phyloP scores from a whole-genome alignment of 768 basidiomycete species.

The Tricholoma flavovirens region DNA sequence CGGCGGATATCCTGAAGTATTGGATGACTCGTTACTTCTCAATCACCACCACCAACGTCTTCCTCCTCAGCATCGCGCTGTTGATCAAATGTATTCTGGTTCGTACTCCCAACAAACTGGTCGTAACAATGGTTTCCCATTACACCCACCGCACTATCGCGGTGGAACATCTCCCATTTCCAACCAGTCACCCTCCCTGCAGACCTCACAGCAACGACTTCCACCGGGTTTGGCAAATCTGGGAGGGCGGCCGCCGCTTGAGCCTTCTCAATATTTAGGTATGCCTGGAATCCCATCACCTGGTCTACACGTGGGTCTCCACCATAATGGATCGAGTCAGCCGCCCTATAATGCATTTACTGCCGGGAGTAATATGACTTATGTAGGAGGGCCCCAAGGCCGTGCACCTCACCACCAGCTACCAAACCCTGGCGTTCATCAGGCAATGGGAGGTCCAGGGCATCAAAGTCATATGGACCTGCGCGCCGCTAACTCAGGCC shows the following conservation, averaged over 20 bases:
- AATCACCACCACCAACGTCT: slow-evolving; percentile 59
- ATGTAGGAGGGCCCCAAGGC: slow-evolving; percentile 40
- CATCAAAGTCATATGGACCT: slow-evolving; percentile 52
- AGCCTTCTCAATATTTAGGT: slow-evolving; percentile 60
- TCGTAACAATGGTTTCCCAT: slow-evolving; percentile 46
- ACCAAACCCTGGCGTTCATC: slow-evolving; percentile 40
- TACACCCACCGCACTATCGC: slow-evolving; percentile 62
- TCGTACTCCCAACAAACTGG: slow-evolving; percentile 51
- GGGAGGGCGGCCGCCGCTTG: slow-evolving; percentile 77
- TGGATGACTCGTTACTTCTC: slow-evolving; percentile 59
- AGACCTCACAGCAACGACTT: slow-evolving; percentile 50
- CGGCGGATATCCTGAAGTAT: slow-evolving; percentile 46
- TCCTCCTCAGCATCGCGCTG: slow-evolving; percentile 42
- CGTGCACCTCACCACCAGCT: slow-evolving; percentile 56
- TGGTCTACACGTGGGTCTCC: slow-evolving; percentile 40
- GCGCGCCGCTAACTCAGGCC: slow-evolving; percentile 45
- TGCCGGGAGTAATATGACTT: slow-evolving; percentile 38
- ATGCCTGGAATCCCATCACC: slow-evolving; percentile 40
- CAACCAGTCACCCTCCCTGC: slow-evolving; percentile 39
- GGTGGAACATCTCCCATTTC: slow-evolving; percentile 63
- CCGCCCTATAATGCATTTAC: slow-evolving; percentile 50
- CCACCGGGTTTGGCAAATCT: slow-evolving; percentile 80
- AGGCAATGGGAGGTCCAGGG: slow-evolving; percentile 46
- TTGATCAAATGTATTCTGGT: slow-evolving; percentile 54
- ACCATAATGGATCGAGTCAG: slow-evolving; percentile 40